These are phyloP conservation scores for Camillea tinctor DNA, from an alignment of 2,329 filamentous ascomycete species.

Conservation along the genomic window DNA sequence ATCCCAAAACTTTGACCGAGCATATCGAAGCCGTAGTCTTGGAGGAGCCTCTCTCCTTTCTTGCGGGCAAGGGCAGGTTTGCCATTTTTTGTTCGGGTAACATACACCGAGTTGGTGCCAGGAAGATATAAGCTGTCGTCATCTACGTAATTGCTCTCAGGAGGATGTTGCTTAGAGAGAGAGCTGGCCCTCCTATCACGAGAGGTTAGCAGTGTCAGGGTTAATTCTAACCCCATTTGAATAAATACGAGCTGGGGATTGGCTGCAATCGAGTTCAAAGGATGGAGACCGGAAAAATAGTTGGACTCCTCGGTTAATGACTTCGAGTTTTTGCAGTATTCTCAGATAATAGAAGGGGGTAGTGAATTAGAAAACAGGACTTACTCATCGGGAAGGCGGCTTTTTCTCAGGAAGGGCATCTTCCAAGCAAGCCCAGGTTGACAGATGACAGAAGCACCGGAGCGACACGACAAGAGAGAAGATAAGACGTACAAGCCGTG, in stretches of 20 bases:
- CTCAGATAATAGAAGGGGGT: too few relatives aligned
- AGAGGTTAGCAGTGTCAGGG: not conserved
- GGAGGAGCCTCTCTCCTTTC: constrained; percentile 20
- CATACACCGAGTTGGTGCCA: constrained; percentile 17
- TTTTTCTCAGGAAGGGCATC: not conserved
- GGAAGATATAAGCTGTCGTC: constrained; percentile 18
- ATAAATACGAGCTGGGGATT: not conserved
- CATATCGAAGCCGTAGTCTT: constrained; percentile 27
- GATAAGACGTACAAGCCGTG: not conserved
- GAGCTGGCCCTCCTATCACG: constrained; percentile 15
- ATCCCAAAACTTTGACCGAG: constrained; percentile 26
- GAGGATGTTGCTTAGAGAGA: not conserved
- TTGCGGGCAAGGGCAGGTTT: constrained; percentile 28
- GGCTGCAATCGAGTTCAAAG: not conserved
- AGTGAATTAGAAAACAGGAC: not conserved
- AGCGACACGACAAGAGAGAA: too few relatives aligned
- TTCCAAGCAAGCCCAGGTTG: not conserved
- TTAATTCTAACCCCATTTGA: not conserved
- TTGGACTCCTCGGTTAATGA: not conserved
- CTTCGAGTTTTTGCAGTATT: not conserved
- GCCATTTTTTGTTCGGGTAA: constrained; percentile 25
- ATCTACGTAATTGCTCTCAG: not conserved
- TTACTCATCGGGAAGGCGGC: not conserved
- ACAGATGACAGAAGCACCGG: not conserved
- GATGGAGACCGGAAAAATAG: not conserved